Evolutionary conservation across 257 asterid species (phyloP), one percentile per base, ranked within the genome.

Genomic region (Solanum rostratum): DNA sequence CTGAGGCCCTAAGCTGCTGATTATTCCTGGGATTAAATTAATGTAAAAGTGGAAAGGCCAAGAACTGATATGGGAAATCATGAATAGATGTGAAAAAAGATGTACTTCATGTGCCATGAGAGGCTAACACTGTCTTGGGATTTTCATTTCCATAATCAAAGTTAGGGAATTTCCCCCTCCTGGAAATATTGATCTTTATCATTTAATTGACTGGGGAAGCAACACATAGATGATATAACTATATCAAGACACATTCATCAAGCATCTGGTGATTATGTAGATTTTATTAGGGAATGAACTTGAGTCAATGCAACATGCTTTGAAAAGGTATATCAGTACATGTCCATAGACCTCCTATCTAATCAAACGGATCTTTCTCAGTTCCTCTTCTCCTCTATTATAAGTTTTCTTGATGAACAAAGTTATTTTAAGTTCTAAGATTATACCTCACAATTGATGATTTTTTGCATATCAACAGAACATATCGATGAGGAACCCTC

Each of bases 401-500:
- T 22, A 22, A 60, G 68, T 60, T 59, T n/a, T n/a, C 33, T 22
- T 22, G 68, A 60, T 22, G 68, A 22, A 60, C 33, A 60, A 60
- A 22, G 68, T 22, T 66, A 69, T 18, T 37, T 69, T 39, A 39
- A 76, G 63, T 27, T 76, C 27, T 68, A 83, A 41, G 49, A 81
- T 46, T 39, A 33, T 89, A 96, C 98, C 98, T 96, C 85, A 70
- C 84, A 27, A 81, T 84, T 87, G 59, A 85, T 65, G 82, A 86
- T 87, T 82, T 86, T 85, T 76, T 90, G 91, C 92, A 96, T 79
- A 84, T 88, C 43, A 81, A 96, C 85, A 57, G 98, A 96, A 87
- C 99, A 93, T 83, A 93, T 90, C 4, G 89, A 86, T 60, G 98
- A 92, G 13, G 92, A 90, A 80, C 97, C 98, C 37, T 85, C 90